Evolutionary conservation across 345 rosid genomes (phyloP).

Genomic region (Trapa bicornis): DNA sequence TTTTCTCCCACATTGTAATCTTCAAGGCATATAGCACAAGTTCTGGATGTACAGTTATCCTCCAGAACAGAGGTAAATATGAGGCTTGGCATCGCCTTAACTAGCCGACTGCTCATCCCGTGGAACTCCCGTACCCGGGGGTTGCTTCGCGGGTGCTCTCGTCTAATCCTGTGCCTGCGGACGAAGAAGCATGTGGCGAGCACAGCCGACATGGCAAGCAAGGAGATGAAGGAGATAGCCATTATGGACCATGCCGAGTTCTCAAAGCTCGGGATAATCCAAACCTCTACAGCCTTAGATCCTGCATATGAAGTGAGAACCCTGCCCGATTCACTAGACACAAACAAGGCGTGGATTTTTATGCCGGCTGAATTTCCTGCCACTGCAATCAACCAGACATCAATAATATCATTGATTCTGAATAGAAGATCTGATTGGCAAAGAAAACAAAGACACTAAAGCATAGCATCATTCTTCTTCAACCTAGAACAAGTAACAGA

Average conservation of each 20-base stretch:
- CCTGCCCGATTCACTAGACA: constrained; percentile 63
- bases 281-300: constrained; percentile 41
- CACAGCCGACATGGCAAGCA: constrained; percentile 91
- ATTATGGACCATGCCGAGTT: constrained; percentile 95
- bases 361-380: constrained; percentile 77
- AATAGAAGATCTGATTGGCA: too few species aligned
- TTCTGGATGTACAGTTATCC: constrained; percentile 71
- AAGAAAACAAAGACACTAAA: background rate
- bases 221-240: constrained; percentile 83
- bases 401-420: background rate
- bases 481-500: too few species aligned
- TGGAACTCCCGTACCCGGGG: constrained; percentile 65
- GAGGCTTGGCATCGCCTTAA: constrained; percentile 94
- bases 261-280: constrained; percentile 65
- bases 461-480: too few species aligned
- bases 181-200: constrained; percentile 94
- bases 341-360: constrained; percentile 71
- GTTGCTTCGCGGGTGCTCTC: constrained; percentile 34
- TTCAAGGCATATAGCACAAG: constrained; percentile 95
- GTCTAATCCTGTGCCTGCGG: constrained; percentile 74
- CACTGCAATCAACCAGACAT: constrained; percentile 38
- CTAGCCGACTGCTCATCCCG: constrained; percentile 88
- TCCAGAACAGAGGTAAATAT: constrained; percentile 61
- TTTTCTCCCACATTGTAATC: constrained; percentile 87
- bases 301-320: constrained; percentile 40